phyloP scores from a whole-genome alignment of 495 filamentous ascomycete genomes.

The Aspergillus haitiensis region DNA sequence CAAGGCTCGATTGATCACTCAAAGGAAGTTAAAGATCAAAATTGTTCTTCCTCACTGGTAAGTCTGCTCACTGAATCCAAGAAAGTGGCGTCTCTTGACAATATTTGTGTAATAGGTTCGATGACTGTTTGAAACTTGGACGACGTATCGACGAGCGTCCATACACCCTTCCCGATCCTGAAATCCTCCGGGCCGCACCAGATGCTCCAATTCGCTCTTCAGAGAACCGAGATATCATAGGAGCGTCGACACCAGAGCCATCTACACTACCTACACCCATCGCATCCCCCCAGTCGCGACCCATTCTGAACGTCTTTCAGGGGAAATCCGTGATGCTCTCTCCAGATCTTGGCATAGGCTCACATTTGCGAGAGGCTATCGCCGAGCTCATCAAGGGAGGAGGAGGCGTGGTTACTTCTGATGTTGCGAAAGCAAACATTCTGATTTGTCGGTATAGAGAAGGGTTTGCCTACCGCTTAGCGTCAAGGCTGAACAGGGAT shows the following conservation, averaged over 20 bases:
- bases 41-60: conserved; percentile 97
- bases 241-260: conserved; percentile 69
- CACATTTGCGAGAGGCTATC: conserved; percentile 64
- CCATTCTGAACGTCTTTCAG: conserved; percentile 53
- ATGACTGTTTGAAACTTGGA: conserved; percentile 91
- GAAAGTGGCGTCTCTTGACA: too few relatives aligned
- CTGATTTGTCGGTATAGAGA: conserved; percentile 87
- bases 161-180: conserved; percentile 84
- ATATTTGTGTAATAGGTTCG: conserved; percentile 62
- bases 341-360: conserved; percentile 67
- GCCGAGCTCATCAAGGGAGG: conserved; percentile 65
- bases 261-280: conserved; percentile 48
- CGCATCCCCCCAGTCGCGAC: conserved; percentile 34
- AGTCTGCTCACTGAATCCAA: conserved; percentile 20
- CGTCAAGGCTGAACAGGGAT: conserved; percentile 70
- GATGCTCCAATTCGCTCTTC: conserved; percentile 56
- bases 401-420: conserved; percentile 65
- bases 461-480: conserved; percentile 72
- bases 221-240: conserved; percentile 62
- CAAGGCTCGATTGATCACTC: conserved; percentile 64
- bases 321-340: conserved; percentile 57
- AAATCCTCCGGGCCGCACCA: conserved; percentile 60
- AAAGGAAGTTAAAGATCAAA: conserved; percentile 67
- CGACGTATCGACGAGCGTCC: conserved; percentile 83
- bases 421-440: conserved; percentile 71